Evolutionary conservation across 2,329 filamentous ascomycete species (phyloP), one percentile per base, ranked within the genome.

Genomic region (Clonostachys sp.): DNA sequence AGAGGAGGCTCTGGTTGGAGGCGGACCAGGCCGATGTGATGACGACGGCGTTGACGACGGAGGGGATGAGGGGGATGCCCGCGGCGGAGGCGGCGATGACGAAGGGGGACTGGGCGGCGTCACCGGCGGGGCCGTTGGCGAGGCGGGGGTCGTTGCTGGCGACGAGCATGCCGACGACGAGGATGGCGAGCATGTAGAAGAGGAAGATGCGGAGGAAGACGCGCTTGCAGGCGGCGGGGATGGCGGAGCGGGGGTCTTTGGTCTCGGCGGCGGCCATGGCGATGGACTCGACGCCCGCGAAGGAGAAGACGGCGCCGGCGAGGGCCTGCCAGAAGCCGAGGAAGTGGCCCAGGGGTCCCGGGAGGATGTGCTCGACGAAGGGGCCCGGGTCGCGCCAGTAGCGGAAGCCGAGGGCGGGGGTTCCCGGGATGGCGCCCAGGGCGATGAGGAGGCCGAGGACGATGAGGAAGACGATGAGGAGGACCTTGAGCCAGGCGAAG

Each of bases 31-130:
- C 86, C 0, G 84, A 86, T 0, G 83, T 87, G 53, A 91, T 74
- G 55, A 91, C 84, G 24, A 91, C 74, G 35, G 86, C 87, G 61
- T 92, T 92, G 65, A 91, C 83, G 47, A 91, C 78, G 6, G 81
- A 82, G 0, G 86, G 84, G 5, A 91, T 77, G 7, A 77, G 83
- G 5, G 71, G 73, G 48, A 91, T 83, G 1, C 84, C 81, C 3
- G 86, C 87, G 33, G 80, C 77, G 12, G 77, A 73, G 36, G 85
- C 82, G 16, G 86, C 87, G 52, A 91, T 87, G 50, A 91, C 86
- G 57, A 84, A 89, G 12, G 84, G 85, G 60, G 64, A 70, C 58
- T 77, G 70, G 2, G 74, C 73, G 4, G 77, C 73, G 18, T 62
- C 70, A 34, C 71, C 74, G 34, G 64, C 69, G n/a, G 62, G 61